Percentiles rank a stretch among this genome's conserved stretches.
phyloP scores from a whole-genome alignment of 2,329 filamentous ascomycete species.

The Phoma sp. region DNA sequence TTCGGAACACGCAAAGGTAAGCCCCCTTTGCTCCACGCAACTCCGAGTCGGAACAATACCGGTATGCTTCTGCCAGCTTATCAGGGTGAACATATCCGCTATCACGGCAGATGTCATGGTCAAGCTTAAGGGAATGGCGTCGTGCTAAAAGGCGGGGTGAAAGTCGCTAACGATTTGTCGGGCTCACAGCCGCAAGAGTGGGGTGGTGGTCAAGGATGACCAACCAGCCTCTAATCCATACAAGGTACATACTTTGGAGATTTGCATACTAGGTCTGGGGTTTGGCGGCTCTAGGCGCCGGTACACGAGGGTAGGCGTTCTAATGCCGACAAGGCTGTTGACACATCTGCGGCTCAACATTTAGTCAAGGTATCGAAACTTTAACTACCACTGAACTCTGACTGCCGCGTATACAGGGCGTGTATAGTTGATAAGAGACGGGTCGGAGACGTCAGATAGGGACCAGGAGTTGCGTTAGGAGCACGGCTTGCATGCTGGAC shows the following conservation, averaged over 20 bases:
- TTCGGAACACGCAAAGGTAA: constrained; percentile 1
- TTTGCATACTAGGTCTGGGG: constrained; percentile 3
- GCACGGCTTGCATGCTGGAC: neutral
- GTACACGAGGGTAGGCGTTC: neutral
- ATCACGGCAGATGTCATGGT: constrained; percentile 20
- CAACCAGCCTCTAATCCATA: neutral
- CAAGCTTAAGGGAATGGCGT: constrained; percentile 12
- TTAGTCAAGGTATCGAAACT: constrained; percentile 15
- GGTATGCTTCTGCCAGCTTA: constrained; percentile 16
- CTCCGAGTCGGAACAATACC: constrained; percentile 17
- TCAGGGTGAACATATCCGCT: constrained; percentile 23
- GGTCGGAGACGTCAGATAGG: constrained; percentile 1
- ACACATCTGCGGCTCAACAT: constrained; percentile 20
- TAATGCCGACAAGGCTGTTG: constrained; percentile 11
- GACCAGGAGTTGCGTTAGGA: neutral
- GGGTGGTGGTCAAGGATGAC: constrained; percentile 12
- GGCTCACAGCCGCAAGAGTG: constrained; percentile 23
- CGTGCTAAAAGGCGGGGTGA: constrained; percentile 26
- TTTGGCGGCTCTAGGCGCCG: constrained; percentile 2
- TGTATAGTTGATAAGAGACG: constrained; percentile 14
- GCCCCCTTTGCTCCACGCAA: constrained; percentile 1
- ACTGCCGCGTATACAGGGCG: constrained; percentile 5
- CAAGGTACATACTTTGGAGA: constrained; percentile 1
- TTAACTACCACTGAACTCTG: neutral
- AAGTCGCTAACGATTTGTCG: constrained; percentile 12